A percentile compares a stretch with the other conserved stretches of the same genome.
These are phyloP conservation scores for Naegleria fowleri DNA, from an alignment of 208 protist genomes.

Conservation along the genomic window DNA sequence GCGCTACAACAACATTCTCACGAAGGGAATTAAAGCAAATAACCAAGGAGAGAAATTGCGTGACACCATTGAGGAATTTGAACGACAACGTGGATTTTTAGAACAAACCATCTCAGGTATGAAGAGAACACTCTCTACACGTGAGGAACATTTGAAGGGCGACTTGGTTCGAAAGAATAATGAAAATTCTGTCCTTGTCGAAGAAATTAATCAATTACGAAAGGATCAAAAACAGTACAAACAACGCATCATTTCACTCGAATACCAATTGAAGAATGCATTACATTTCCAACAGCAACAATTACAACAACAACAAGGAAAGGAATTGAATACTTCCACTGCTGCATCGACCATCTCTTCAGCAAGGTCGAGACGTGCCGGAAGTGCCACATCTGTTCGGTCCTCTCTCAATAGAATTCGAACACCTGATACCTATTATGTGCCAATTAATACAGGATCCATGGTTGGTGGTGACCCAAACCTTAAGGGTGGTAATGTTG, in stretches of 20 bases:
- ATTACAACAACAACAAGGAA: neutral
- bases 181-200: slow-evolving; percentile 45
- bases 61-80: slow-evolving; percentile 37
- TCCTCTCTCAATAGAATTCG: neutral
- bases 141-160: slow-evolving; percentile 29
- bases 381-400: neutral
- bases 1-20: slow-evolving; percentile 25
- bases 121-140: neutral
- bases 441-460: neutral
- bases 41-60: slow-evolving; percentile 20
- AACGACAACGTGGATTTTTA: slow-evolving; percentile 40
- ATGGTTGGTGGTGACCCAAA: neutral
- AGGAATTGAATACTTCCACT: neutral
- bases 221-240: slow-evolving; percentile 43
- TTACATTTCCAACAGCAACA: neutral
- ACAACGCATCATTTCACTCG: slow-evolving; percentile 20
- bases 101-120: slow-evolving; percentile 26
- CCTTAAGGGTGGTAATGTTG: no score
- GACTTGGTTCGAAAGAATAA: slow-evolving; percentile 38
- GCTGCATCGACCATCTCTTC: neutral
- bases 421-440: slow-evolving; percentile 2
- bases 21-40: slow-evolving; percentile 16
- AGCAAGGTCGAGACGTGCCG: neutral
- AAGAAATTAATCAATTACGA: slow-evolving; percentile 46
- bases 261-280: slow-evolving; percentile 27